Percentiles rank a stretch among this genome's conserved stretches.
Conservation (phyloP, 208 protist genomes). For the Trypanosoma lewisi region DNA sequence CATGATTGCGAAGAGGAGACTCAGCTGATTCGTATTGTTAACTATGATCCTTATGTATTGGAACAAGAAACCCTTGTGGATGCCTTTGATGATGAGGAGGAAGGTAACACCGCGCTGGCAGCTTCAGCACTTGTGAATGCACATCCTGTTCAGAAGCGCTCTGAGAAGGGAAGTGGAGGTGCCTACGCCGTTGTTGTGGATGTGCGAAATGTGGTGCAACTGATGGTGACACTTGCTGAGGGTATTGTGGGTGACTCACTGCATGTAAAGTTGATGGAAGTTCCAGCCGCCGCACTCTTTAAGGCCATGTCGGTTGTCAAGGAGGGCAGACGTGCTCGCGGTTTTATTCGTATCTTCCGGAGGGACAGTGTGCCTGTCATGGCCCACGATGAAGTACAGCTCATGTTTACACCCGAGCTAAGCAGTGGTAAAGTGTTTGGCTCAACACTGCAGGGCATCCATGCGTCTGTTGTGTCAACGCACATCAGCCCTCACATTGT, state of each 20-base stretch:
- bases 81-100: constrained; percentile 73
- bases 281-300: constrained; percentile 75
- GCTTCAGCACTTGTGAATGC: constrained; percentile 56
- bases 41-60: constrained; percentile 88
- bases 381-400: constrained; percentile 59
- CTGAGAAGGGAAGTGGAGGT: constrained; percentile 58
- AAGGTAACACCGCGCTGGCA: constrained; percentile 54
- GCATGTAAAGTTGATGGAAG: constrained; percentile 69
- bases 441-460: constrained; percentile 67
- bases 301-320: constrained; percentile 78
- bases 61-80: constrained; percentile 84
- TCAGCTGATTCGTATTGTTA: constrained; percentile 80
- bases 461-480: constrained; percentile 59
- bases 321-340: constrained; percentile 67
- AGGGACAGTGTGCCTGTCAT: constrained; percentile 55
- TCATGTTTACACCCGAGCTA: constrained; percentile 82
- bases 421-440: constrained; percentile 84
- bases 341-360: constrained; percentile 76
- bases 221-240: constrained; percentile 87
- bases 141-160: constrained; percentile 33
- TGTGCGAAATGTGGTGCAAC: constrained; percentile 79
- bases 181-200: constrained; percentile 84
- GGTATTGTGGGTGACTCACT: constrained; percentile 66
- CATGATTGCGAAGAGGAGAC: constrained; percentile 75
- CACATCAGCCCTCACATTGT: constrained; percentile 87